Percentiles rank a stretch among this genome's conserved stretches.
Evolutionary conservation across 78 protist genomes (phyloP).

Genomic region (Tieghemostelium lacteum): DNA sequence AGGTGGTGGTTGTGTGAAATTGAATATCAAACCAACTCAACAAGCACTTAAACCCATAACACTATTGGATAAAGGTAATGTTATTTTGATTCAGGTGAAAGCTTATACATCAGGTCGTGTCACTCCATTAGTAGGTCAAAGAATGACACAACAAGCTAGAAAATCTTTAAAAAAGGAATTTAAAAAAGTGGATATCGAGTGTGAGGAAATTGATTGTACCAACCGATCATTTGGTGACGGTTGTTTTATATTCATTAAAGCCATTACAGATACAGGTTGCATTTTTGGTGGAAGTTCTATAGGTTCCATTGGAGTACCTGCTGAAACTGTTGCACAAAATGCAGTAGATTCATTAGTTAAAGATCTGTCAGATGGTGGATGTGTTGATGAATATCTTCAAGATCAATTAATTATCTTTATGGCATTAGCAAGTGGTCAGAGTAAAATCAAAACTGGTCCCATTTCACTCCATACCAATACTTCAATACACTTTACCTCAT

Average conservation of each 20-base stretch:
- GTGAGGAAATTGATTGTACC: background rate
- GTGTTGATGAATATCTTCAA: conserved; percentile 89
- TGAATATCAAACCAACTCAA: conserved; percentile 17
- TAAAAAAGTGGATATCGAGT: conserved; percentile 44
- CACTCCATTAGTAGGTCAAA: conserved; percentile 3
- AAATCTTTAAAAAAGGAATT: conserved; percentile 22
- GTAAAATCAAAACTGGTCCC: conserved; percentile 80
- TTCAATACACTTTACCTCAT: conserved; percentile 80
- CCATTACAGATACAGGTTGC: conserved; percentile 84
- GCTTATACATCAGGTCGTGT: background rate
- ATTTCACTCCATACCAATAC: conserved; percentile 84
- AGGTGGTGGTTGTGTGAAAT: conserved; percentile 49
- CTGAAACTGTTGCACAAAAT: conserved; percentile 74
- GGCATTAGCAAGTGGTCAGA: conserved; percentile 90
- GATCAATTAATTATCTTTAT: conserved; percentile 90
- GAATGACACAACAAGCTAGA: conserved; percentile 34
- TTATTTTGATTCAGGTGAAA: background rate
- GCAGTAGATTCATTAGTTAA: conserved; percentile 47
- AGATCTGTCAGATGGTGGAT: conserved; percentile 83
- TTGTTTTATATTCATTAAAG: conserved; percentile 30
- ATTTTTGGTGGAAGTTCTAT: conserved; percentile 70
- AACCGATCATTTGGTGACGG: conserved; percentile 55
- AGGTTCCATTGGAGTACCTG: conserved; percentile 72
- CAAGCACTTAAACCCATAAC: conserved; percentile 33
- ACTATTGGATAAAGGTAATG: conserved; percentile 6